Evolutionary conservation across 306 rosid genomes (phyloP).

Genomic region (Cucumis hystrix): DNA sequence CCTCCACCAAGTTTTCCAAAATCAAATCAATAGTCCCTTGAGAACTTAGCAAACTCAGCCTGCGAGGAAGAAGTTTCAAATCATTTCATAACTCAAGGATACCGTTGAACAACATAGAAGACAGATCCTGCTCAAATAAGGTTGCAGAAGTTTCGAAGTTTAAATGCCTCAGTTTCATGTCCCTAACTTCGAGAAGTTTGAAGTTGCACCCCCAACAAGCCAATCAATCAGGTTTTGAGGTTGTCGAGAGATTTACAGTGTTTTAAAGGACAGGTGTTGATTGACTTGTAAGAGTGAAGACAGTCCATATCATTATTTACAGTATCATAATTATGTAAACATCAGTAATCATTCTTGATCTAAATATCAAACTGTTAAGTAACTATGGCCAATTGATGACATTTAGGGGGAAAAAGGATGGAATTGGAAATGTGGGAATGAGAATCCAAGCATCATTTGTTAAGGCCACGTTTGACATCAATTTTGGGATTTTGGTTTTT

Average conservation of each 20-base stretch:
- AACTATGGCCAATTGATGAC: too few species aligned
- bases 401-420: too few species aligned
- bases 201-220: not conserved
- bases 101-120: too few species aligned
- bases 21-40: slow-evolving; percentile 38
- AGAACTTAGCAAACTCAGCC: slow-evolving; percentile 53
- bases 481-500: too few species aligned
- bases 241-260: not conserved
- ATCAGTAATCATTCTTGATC: not conserved
- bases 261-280: not conserved
- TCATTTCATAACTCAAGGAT: too few species aligned
- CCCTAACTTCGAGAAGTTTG: not conserved
- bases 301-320: too few species aligned
- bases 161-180: not conserved
- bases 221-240: not conserved
- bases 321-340: not conserved
- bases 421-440: too few species aligned
- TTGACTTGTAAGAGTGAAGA: not conserved
- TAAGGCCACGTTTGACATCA: too few species aligned
- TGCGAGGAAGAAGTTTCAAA: slow-evolving; percentile 20
- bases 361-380: too few species aligned
- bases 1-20: not conserved
- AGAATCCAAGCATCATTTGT: too few species aligned
- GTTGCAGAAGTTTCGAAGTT: too few species aligned
- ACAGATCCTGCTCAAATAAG: too few species aligned